A percentile compares a stretch with the other conserved stretches of the same genome.
These are phyloP conservation scores for Neospora caninum DNA, from an alignment of 169 alveolate genomes.

Conservation along the genomic window DNA sequence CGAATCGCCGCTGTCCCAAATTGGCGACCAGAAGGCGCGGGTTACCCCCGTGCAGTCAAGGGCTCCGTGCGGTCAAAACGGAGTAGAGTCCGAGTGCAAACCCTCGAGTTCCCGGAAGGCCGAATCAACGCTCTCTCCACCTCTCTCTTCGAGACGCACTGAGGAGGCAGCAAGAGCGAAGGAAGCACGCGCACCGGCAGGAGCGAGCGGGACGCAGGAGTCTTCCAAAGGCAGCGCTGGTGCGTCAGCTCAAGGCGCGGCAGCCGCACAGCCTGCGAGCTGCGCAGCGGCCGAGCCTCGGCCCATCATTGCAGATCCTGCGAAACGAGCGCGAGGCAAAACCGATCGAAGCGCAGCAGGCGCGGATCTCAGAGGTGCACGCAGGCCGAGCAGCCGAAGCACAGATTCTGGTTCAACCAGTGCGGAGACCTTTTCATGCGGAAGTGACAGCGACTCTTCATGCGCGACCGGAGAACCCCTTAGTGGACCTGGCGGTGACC, in stretches of 20 bases:
- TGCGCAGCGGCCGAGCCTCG: not conserved
- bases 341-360: not conserved
- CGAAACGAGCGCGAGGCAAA: not conserved
- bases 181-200: not conserved
- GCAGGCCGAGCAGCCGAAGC: constrained; percentile 44
- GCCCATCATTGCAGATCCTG: not conserved
- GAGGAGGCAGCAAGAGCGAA: not conserved
- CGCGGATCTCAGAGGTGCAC: not conserved
- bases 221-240: not conserved
- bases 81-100: too few species aligned
- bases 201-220: not conserved
- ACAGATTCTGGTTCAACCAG: constrained; percentile 11
- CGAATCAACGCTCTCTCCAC: too few species aligned
- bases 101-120: too few species aligned
- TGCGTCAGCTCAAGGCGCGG: not conserved
- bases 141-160: too few species aligned
- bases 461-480: not conserved
- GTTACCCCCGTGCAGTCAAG: too few species aligned
- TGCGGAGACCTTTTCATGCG: not conserved
- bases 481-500: not conserved
- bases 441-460: constrained; percentile 35
- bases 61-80: too few species aligned
- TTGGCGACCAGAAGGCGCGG: too few species aligned
- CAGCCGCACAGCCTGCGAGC: not conserved
- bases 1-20: too few species aligned